These are phyloP conservation scores for Amesomyces nigricolor DNA, from an alignment of 2,329 filamentous ascomycete species.

Conservation along the genomic window DNA sequence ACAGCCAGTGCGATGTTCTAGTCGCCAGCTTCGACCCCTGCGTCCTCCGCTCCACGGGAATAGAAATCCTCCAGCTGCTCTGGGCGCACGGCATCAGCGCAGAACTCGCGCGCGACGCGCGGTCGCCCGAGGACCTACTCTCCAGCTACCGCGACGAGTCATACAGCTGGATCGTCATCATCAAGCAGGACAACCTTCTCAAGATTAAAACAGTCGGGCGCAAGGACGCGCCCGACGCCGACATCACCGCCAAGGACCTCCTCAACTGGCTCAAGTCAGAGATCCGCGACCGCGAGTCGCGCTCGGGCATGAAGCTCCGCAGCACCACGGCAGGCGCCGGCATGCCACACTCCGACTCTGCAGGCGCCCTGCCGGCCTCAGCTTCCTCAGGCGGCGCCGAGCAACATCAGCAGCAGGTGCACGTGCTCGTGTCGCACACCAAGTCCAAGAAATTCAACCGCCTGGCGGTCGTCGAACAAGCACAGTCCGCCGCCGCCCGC, in stretches of 20 bases:
- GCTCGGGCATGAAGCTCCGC: slow-evolving; percentile 28
- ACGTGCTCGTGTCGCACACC: slow-evolving; percentile 76
- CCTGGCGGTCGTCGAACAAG: slow-evolving; percentile 77
- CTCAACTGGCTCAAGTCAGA: slow-evolving; percentile 76
- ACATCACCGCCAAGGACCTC: slow-evolving; percentile 68
- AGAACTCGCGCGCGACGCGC: slow-evolving; percentile 75
- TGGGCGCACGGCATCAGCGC: slow-evolving; percentile 83
- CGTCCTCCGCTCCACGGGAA: slow-evolving; percentile 67
- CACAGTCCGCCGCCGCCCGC: slow-evolving; percentile 52
- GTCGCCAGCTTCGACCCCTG: slow-evolving; percentile 80
- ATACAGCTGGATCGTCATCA: slow-evolving; percentile 82
- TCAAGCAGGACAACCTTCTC: slow-evolving; percentile 71
- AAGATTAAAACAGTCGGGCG: slow-evolving; percentile 74
- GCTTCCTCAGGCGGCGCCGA: slow-evolving; percentile 17
- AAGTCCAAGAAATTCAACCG: slow-evolving; percentile 90
- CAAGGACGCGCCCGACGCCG: slow-evolving; percentile 69
- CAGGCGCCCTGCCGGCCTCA: slow-evolving; percentile 1
- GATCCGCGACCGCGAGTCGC: slow-evolving; percentile 66
- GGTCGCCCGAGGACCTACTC: slow-evolving; percentile 73
- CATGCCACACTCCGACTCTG: slow-evolving; percentile 14
- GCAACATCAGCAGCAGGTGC: slow-evolving; percentile 65
- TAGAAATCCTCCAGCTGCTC: slow-evolving; percentile 70
- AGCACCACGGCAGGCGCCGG: background rate
- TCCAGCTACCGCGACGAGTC: slow-evolving; percentile 69
- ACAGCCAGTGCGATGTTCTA: slow-evolving; percentile 70